A percentile compares a stretch with the other conserved stretches of the same genome.
phyloP scores from a whole-genome alignment of 2,329 filamentous ascomycete species.

The Neofusicoccum sp. region DNA sequence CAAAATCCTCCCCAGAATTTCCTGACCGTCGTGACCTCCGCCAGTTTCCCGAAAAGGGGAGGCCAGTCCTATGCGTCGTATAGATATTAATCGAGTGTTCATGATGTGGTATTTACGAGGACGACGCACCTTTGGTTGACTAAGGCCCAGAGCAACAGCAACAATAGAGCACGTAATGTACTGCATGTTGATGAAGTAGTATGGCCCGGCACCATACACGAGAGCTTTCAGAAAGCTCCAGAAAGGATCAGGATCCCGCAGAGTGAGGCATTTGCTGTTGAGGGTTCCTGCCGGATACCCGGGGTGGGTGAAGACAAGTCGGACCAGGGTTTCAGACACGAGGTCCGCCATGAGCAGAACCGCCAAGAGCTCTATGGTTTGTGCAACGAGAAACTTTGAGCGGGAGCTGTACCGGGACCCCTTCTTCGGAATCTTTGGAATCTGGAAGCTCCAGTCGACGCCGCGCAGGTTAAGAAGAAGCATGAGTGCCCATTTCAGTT shows the following conservation, averaged over 20 bases:
- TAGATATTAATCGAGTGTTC: background rate
- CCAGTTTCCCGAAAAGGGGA: conserved; percentile 17
- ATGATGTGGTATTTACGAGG: background rate
- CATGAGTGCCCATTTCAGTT: conserved; percentile 19
- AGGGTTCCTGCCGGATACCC: background rate
- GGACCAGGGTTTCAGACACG: background rate
- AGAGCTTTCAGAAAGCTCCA: conserved; percentile 19
- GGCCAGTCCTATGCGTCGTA: conserved; percentile 21
- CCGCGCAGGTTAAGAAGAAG: conserved; percentile 20
- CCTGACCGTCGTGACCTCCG: conserved; percentile 19
- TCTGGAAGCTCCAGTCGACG: conserved; percentile 20
- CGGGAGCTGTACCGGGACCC: background rate
- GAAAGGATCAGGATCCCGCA: conserved; percentile 11
- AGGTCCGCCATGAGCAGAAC: conserved; percentile 18
- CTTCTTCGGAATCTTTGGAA: conserved; percentile 19
- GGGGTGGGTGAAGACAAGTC: conserved; percentile 1
- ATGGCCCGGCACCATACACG: conserved; percentile 19
- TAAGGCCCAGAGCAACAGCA: conserved; percentile 11
- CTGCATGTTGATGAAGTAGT: conserved; percentile 22
- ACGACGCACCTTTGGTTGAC: conserved; percentile 17
- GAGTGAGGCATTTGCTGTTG: conserved; percentile 17
- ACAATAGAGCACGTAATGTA: conserved; percentile 17
- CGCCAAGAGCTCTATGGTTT: background rate
- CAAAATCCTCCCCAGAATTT: conserved; percentile 22
- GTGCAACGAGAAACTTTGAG: conserved; percentile 8